phyloP scores from a whole-genome alignment of 2,329 filamentous ascomycete genomes.

The Ophiosphaerella korrae region DNA sequence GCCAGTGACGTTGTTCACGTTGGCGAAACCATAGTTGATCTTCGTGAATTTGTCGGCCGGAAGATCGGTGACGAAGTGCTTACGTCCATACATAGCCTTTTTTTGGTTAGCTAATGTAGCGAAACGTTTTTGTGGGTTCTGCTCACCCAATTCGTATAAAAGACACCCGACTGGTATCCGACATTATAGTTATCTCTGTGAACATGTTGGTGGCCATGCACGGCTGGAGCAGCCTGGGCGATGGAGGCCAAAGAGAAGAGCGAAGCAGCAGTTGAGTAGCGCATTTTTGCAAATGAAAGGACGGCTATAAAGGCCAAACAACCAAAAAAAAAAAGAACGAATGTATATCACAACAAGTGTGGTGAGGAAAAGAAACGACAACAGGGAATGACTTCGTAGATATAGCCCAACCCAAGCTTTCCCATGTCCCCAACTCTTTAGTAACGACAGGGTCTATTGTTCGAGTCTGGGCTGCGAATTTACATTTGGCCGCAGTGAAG shows the following conservation, averaged over 20 bases:
- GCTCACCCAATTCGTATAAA: conserved; percentile 70
- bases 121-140: not conserved
- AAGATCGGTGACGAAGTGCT: conserved; percentile 81
- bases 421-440: too few species aligned
- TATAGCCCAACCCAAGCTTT: too few species aligned
- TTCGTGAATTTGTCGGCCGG: conserved; percentile 83
- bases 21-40: conserved; percentile 87
- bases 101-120: not conserved
- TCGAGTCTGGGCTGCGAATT: too few species aligned
- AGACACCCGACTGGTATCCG: conserved; percentile 69
- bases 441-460: too few species aligned
- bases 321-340: conserved; percentile 11
- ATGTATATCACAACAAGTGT: not conserved
- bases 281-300: conserved; percentile 30
- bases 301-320: conserved; percentile 21
- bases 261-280: conserved; percentile 22
- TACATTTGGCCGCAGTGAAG: too few species aligned
- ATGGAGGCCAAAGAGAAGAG: conserved; percentile 24
- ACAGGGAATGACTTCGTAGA: too few species aligned
- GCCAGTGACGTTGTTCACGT: conserved; percentile 76
- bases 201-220: conserved; percentile 4
- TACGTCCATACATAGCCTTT: conserved; percentile 81
- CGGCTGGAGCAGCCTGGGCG: conserved; percentile 18
- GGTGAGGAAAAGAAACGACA: not conserved
- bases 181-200: conserved; percentile 10